A percentile compares a stretch with the other conserved stretches of the same genome.
Evolutionary conservation across 2,329 filamentous ascomycete species (phyloP).

Genomic region (Alternaria longipes): DNA sequence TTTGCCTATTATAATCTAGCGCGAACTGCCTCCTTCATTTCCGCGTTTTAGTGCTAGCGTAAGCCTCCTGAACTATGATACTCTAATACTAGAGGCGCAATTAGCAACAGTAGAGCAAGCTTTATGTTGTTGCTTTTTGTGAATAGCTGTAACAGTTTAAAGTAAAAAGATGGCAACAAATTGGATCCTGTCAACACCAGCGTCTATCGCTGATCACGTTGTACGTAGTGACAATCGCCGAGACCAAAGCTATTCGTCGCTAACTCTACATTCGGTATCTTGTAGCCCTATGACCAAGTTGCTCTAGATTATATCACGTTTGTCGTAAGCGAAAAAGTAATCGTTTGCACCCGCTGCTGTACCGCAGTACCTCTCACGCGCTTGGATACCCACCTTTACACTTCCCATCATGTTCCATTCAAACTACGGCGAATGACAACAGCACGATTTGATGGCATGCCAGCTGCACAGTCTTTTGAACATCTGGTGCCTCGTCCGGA

Average conservation of each 20-base stretch:
- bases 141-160: too few relatives aligned
- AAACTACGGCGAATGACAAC: slow-evolving; percentile 11
- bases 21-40: too few relatives aligned
- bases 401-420: slow-evolving; percentile 1
- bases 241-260: neutral
- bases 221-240: neutral
- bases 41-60: too few relatives aligned
- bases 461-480: slow-evolving; percentile 7
- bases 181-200: slow-evolving; percentile 4
- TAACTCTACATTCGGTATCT: neutral
- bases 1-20: too few relatives aligned
- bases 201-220: neutral
- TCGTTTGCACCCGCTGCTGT: slow-evolving; percentile 7
- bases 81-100: too few relatives aligned
- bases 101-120: too few relatives aligned
- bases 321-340: slow-evolving; percentile 13
- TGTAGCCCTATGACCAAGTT: slow-evolving; percentile 6
- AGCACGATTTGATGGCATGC: slow-evolving; percentile 11
- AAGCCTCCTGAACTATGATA: too few relatives aligned
- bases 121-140: too few relatives aligned
- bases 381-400: slow-evolving; percentile 11
- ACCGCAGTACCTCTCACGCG: slow-evolving; percentile 14
- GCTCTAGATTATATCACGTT: slow-evolving; percentile 21
- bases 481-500: slow-evolving; percentile 9
- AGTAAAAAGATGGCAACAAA: neutral